Percentiles rank a stretch among this genome's conserved stretches.
These are phyloP conservation scores for Paraconiothyrium sp. DNA, from an alignment of 2,329 filamentous ascomycete species.

Conservation along the genomic window DNA sequence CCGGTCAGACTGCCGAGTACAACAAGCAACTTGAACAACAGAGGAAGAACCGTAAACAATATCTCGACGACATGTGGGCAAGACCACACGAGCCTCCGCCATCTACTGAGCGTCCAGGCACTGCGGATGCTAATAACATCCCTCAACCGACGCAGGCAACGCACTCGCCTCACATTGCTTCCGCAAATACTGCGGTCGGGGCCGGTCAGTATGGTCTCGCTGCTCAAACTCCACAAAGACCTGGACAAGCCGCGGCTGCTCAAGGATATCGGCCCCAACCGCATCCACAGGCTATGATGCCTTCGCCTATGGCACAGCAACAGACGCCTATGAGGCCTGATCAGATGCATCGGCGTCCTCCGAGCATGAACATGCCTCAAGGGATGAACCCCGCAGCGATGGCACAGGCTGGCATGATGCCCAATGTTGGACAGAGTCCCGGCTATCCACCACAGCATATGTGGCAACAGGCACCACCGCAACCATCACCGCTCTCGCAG, in stretches of 20 bases:
- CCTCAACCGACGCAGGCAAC: slow-evolving; percentile 55
- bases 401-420: slow-evolving; percentile 49
- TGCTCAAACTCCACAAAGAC: slow-evolving; percentile 67
- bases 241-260: slow-evolving; percentile 69
- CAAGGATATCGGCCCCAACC: slow-evolving; percentile 75
- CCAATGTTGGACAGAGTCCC: slow-evolving; percentile 52
- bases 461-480: slow-evolving; percentile 59
- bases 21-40: slow-evolving; percentile 85
- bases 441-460: slow-evolving; percentile 58
- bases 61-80: slow-evolving; percentile 83
- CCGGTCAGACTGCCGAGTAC: slow-evolving; percentile 87
- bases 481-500: slow-evolving; percentile 58
- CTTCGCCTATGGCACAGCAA: slow-evolving; percentile 77
- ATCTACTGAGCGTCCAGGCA: slow-evolving; percentile 55
- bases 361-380: slow-evolving; percentile 59
- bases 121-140: slow-evolving; percentile 49
- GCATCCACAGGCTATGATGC: slow-evolving; percentile 76
- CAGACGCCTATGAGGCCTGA: slow-evolving; percentile 67
- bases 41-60: slow-evolving; percentile 80
- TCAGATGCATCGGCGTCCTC: slow-evolving; percentile 73
- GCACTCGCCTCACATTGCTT: slow-evolving; percentile 64
- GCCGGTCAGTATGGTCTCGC: slow-evolving; percentile 67
- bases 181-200: slow-evolving; percentile 65
- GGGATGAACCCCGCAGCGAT: slow-evolving; percentile 46
- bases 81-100: slow-evolving; percentile 80